These are phyloP conservation scores for Phalaenopsis aphrodite DNA, from an alignment of 106 monocot genomes.

Conservation along the genomic window DNA sequence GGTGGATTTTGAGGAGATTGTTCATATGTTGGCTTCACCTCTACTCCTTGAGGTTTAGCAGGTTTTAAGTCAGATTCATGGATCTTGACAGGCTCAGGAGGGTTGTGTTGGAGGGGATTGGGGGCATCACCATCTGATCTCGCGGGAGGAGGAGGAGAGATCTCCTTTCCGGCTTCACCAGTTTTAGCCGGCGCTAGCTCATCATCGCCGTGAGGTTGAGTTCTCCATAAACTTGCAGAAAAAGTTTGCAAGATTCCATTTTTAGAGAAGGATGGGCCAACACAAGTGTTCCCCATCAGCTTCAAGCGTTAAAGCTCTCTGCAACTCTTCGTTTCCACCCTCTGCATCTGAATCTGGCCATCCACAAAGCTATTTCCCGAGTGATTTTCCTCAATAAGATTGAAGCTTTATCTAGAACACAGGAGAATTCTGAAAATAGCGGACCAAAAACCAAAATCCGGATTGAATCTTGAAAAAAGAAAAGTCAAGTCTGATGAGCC, in stretches of 20 bases:
- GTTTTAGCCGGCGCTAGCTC: background rate
- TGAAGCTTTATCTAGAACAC: background rate
- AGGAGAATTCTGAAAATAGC: background rate
- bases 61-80: background rate
- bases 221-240: constrained; percentile 9
- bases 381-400: background rate
- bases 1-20: background rate
- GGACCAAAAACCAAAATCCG: background rate
- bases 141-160: background rate
- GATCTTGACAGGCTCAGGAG: constrained; percentile 7
- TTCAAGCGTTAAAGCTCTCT: background rate
- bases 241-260: constrained; percentile 7
- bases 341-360: background rate
- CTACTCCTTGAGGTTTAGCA: background rate
- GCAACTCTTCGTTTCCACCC: background rate
- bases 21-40: background rate
- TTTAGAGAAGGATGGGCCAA: constrained; percentile 5
- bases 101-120: background rate
- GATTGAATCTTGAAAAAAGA: background rate
- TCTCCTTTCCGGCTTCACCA: background rate
- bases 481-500: background rate
- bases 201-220: background rate
- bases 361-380: background rate
- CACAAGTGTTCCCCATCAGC: constrained; percentile 13
- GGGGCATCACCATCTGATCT: background rate